Base-by-base conservation (phyloP, 108 stramenopile genomes). In the Tribonema minus region DNA sequence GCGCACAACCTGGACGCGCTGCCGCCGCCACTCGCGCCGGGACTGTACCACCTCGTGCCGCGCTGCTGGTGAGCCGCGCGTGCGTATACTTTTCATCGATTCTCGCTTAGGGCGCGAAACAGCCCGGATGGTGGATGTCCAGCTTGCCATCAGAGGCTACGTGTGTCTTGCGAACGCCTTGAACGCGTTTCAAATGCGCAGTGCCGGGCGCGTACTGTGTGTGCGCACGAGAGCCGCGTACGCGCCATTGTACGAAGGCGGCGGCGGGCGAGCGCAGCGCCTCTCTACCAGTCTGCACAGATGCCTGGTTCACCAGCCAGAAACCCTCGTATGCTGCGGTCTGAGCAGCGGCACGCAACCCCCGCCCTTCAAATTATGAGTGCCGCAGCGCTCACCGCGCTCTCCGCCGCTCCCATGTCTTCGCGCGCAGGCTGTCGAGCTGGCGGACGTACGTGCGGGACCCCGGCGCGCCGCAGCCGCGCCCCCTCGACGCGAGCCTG, bases 1-100 rank as follows among this genome's bases (percentile, higher is more conserved):
- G 46, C 46, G 20, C 15, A 9, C 15, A 15, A 9, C 20, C 46
- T 54, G 9, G 46, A 54, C 46, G 46, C 46, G 46, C 31, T 34
- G 1, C 38, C 67, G 2, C 15, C 20, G 46, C 46, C 46, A 54
- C 72, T 82, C 15, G n/a, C 36, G 40, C 81, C 81, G 25, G 82
- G 82, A 25, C 76, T 82, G 1, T 82, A 75, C 67, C 73, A 82
- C 73, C 46, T 75, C 4, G 67, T 82, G 3, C 82, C 82, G 26
- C 82, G 73, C 71, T 82, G 15, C 46, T 69, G 72, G 82, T n/a
- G n/a, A n/a, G n/a, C n/a, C n/a, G n/a, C n/a, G n/a, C n/a, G n/a
- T n/a, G n/a, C n/a, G n/a, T n/a, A n/a, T n/a, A n/a, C n/a, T n/a
- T n/a, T n/a, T n/a, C n/a, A n/a, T n/a, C n/a, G n/a, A n/a, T n/a